Percentiles rank a stretch among this genome's conserved stretches.
These are phyloP conservation scores for Erodium moschatum DNA, from an alignment of 441 rosid genomes.

Conservation along the genomic window DNA sequence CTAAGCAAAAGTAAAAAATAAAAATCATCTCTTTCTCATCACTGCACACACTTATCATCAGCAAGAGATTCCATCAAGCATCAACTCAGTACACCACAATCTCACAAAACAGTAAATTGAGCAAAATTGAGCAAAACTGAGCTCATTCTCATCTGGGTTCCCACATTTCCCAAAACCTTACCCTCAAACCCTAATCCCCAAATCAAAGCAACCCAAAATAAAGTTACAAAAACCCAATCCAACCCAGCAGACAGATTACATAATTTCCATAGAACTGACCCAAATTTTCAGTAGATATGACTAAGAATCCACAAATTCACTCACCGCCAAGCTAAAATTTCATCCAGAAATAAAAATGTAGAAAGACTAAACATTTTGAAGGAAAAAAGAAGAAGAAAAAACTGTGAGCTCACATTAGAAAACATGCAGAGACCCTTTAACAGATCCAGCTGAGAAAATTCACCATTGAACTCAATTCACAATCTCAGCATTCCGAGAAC, in stretches of 20 bases:
- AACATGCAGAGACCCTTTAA: neutral
- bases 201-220: conserved; percentile 1
- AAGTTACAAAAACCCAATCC: neutral
- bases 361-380: neutral
- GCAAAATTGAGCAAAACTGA: conserved; percentile 4
- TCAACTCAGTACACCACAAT: neutral
- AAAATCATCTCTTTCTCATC: neutral
- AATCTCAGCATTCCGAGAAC: neutral
- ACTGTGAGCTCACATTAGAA: neutral
- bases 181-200: neutral
- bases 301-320: neutral
- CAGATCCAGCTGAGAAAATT: conserved; percentile 5
- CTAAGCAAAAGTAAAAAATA: neutral
- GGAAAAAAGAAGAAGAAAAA: neutral
- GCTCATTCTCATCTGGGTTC: neutral
- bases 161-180: conserved; percentile 4
- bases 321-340: neutral
- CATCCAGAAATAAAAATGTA: neutral
- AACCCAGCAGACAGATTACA: neutral
- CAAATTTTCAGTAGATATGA: neutral
- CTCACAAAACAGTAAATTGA: neutral
- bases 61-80: neutral
- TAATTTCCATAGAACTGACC: neutral
- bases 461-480: conserved; percentile 2
- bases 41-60: neutral